A percentile compares a stretch with the other conserved stretches of the same genome.
These are phyloP conservation scores for Aspergillus nidulans DNA, from an alignment of 495 filamentous ascomycete species.

Conservation along the genomic window DNA sequence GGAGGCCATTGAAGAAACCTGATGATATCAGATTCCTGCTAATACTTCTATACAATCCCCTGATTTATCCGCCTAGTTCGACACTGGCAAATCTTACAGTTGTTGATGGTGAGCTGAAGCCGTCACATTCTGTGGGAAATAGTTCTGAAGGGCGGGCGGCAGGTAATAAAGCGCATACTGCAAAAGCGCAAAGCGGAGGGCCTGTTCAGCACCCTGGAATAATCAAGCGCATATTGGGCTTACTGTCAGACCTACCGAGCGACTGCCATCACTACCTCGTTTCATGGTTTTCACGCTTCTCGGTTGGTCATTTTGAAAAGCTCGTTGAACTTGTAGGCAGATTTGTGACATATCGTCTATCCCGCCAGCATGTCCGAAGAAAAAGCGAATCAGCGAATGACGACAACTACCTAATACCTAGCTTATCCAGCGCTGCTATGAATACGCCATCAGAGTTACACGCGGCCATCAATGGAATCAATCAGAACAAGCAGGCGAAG, in stretches of 20 bases:
- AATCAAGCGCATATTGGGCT: constrained; percentile 78
- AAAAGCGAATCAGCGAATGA: constrained; percentile 51
- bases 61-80: constrained; percentile 50
- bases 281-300: constrained; percentile 76
- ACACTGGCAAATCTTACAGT: constrained; percentile 12
- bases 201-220: constrained; percentile 71
- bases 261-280: constrained; percentile 79
- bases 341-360: constrained; percentile 80
- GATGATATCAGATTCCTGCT: constrained; percentile 76
- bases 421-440: constrained; percentile 55
- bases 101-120: constrained; percentile 24
- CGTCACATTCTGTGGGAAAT: constrained; percentile 24
- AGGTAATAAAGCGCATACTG: constrained; percentile 14
- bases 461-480: constrained; percentile 66
- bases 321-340: constrained; percentile 70
- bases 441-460: constrained; percentile 68
- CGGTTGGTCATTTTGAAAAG: constrained; percentile 62
- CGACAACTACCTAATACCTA: constrained; percentile 64
- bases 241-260: constrained; percentile 70
- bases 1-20: constrained; percentile 62
- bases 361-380: constrained; percentile 67
- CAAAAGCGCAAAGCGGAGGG: constrained; percentile 23
- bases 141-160: constrained; percentile 11
- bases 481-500: constrained; percentile 39
- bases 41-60: constrained; percentile 79